Evolutionary conservation across 2,329 filamentous ascomycete species (phyloP), one percentile per base, ranked within the genome.

Genomic region (Cladosporium sp.): DNA sequence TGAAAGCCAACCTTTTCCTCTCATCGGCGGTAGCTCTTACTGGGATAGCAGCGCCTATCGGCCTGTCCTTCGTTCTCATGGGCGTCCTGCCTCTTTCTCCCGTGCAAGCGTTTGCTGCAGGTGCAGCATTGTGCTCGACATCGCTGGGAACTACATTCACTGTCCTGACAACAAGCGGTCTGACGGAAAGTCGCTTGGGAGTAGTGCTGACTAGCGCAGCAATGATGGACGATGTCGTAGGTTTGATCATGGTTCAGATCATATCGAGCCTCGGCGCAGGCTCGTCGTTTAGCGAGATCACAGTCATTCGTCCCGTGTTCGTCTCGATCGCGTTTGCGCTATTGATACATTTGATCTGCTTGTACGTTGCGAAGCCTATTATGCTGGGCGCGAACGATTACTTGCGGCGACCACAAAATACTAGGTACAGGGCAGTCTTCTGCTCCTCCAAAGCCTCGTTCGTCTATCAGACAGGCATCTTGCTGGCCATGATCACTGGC

Each of bases 181-280:
- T 89, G 12, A 79, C 78, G n/a, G 74, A 79, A 1, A 87, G 83
- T 10, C 78, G 85, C 1, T 74, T 89, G 0, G 91, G 79, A 65
- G 87, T 78, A 10, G 85, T 95, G 0, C 81, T 93, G 0, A 86
- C 86, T 2, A 88, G 86, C 66, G 91, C 90, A 0, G 91, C 91
- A 0, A 91, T 95, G 86, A 86, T 95, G 78, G 91, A 95, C 73
- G 91, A 95, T 77, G 88, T 94, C 0, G 84, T 91, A 1, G 91
- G 90, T 0, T 79, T 94, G 11, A 86, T 93, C 8, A 90, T 94
- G 86, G 89, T 92, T 0, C 86, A 91, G 69, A 84, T 94, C 55
- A 89, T 95, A 26, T 85, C 89, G 0, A 88, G 88, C 56, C 79
- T 94, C 0, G 83, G 89, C 76, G 63, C 74, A 55, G 70, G 67